Percentiles rank a stretch among this genome's conserved stretches.
Evolutionary conservation across 371 early-diverging fungal species (phyloP).

Genomic region (Mucor plumbeus): DNA sequence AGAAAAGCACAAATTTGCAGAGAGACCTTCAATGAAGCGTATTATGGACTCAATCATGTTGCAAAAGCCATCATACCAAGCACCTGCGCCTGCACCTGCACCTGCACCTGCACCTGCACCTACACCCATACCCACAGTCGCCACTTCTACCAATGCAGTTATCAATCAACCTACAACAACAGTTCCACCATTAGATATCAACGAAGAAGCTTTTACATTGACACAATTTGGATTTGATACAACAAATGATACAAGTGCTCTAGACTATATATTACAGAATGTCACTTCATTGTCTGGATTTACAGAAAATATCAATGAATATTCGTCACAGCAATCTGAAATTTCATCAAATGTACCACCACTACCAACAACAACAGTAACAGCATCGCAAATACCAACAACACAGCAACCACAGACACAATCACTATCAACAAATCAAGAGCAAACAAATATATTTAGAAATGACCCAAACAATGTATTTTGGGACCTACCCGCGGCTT

Average conservation of each 20-base stretch:
- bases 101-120: too few relatives aligned
- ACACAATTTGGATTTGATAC: conserved; percentile 47
- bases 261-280: conserved; percentile 23
- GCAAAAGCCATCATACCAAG: conserved; percentile 7
- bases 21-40: conserved; percentile 1
- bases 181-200: neutral
- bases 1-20: neutral
- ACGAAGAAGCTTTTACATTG: conserved; percentile 44
- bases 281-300: conserved; percentile 4
- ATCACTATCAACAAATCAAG: neutral
- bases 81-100: neutral
- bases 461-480: conserved; percentile 48
- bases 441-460: conserved; percentile 27
- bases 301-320: neutral
- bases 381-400: neutral
- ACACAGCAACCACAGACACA: neutral
- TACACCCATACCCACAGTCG: too few relatives aligned
- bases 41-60: conserved; percentile 21
- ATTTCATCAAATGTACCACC: too few relatives aligned
- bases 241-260: conserved; percentile 19
- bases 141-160: too few relatives aligned
- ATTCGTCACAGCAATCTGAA: neutral
- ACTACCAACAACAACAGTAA: too few relatives aligned
- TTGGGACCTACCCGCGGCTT: conserved; percentile 39
- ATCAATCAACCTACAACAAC: neutral